Percentiles rank a stretch among this genome's conserved stretches.
These are phyloP conservation scores for Suillus ampliporus DNA, from an alignment of 768 basidiomycete genomes.

Conservation along the genomic window DNA sequence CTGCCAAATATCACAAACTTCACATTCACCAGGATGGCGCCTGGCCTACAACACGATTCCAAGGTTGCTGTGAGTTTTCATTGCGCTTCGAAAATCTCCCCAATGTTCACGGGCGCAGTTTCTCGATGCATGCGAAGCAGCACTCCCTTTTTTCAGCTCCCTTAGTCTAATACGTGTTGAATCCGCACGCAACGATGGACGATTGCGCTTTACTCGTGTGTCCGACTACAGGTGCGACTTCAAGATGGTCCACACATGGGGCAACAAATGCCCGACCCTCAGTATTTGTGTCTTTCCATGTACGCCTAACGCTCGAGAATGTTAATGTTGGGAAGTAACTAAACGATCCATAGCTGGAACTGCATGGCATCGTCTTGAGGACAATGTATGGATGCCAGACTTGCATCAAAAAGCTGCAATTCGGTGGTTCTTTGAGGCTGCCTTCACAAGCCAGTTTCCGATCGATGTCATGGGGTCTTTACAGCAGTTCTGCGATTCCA, in stretches of 20 bases:
- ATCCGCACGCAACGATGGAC: background rate
- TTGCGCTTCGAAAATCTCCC: background rate
- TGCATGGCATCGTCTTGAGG: conserved; percentile 14
- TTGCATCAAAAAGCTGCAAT: conserved; percentile 4
- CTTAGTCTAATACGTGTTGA: background rate
- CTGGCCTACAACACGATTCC: background rate
- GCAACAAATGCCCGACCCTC: conserved; percentile 11
- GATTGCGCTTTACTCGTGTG: background rate
- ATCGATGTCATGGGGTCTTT: background rate
- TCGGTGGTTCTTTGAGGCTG: conserved; percentile 4
- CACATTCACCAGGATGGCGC: background rate
- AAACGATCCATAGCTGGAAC: conserved; percentile 10
- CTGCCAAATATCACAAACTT: background rate
- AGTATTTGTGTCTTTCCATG: conserved; percentile 11
- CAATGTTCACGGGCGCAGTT: conserved; percentile 1
- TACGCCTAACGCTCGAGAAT: background rate
- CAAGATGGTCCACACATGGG: conserved; percentile 5
- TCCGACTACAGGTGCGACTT: conserved; percentile 8
- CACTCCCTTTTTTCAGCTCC: background rate
- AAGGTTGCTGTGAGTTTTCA: background rate
- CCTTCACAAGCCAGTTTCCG: conserved; percentile 5
- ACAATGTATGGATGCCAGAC: conserved; percentile 15
- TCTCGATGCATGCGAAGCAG: conserved; percentile 4
- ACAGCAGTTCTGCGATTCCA: background rate
- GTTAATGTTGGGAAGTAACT: background rate